Evolutionary conservation across 352 stramenopile genomes (phyloP).

Genomic region (Hyphochytrium catenoides): DNA sequence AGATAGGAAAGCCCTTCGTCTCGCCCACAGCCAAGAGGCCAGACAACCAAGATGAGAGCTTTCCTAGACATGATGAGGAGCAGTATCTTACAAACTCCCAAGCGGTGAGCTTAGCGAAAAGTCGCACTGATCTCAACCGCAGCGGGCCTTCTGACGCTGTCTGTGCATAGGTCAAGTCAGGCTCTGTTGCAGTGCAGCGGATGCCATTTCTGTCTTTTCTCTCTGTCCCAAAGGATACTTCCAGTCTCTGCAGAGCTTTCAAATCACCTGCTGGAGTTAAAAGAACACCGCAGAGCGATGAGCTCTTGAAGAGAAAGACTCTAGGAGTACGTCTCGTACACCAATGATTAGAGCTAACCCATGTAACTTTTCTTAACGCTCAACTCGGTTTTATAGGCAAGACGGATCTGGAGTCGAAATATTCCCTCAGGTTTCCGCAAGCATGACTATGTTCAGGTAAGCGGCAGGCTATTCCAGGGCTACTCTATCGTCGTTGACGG

Average conservation of each 20-base stretch:
- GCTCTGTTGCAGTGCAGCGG: conserved; percentile 31
- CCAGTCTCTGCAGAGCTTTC: conserved; percentile 32
- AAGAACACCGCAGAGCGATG: conserved; percentile 39
- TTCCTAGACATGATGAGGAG: too few relatives aligned
- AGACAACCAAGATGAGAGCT: too few relatives aligned
- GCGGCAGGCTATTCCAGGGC: too few relatives aligned
- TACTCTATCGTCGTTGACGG: too few relatives aligned
- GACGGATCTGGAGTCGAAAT: conserved; percentile 25
- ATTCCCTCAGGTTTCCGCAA: neutral
- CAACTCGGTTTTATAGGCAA: too few relatives aligned
- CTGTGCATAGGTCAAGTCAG: too few relatives aligned
- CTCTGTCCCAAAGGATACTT: conserved; percentile 21
- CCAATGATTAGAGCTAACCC: conserved; percentile 20
- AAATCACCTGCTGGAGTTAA: conserved; percentile 36
- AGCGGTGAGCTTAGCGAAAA: too few relatives aligned
- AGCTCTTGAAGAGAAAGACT: conserved; percentile 45
- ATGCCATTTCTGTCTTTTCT: conserved; percentile 57
- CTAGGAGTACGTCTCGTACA: conserved; percentile 51
- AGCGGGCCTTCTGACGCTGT: too few relatives aligned
- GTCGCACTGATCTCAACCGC: too few relatives aligned
- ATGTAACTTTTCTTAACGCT: conserved; percentile 31
- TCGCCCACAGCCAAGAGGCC: too few relatives aligned
- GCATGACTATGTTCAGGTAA: neutral
- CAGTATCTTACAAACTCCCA: too few relatives aligned
- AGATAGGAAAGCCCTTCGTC: too few relatives aligned